Conservation (phyloP, 2,329 filamentous ascomycete genomes). For the Xylaria arbuscula region DNA sequence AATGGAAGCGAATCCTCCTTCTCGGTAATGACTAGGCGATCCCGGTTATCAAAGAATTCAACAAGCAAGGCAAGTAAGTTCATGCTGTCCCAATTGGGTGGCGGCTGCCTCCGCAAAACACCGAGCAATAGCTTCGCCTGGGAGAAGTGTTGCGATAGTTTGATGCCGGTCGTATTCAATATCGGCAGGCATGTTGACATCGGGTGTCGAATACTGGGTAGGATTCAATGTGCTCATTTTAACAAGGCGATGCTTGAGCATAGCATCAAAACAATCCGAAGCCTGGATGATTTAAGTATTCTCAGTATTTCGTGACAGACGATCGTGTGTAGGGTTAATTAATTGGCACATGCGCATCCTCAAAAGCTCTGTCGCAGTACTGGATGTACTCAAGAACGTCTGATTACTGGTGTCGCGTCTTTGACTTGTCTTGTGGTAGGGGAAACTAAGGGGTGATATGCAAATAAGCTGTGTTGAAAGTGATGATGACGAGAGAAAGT, state of each 20-base stretch:
- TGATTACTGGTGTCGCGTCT: conserved; percentile 2
- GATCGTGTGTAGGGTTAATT: conserved; percentile 1
- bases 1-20: conserved; percentile 3
- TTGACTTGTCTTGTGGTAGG: conserved; percentile 2
- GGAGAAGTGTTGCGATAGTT: conserved; percentile 10
- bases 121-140: conserved; percentile 5
- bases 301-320: conserved; percentile 3
- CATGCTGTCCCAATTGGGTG: conserved; percentile 5
- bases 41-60: conserved; percentile 1
- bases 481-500: conserved; percentile 2
- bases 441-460: conserved; percentile 2
- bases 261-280: conserved; percentile 2
- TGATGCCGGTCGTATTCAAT: conserved; percentile 2
- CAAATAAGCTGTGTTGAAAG: conserved; percentile 1
- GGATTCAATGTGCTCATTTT: conserved; percentile 2
- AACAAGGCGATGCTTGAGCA: neutral
- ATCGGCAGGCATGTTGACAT: conserved; percentile 2
- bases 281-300: conserved; percentile 1
- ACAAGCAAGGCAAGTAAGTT: neutral
- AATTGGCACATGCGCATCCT: neutral
- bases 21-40: neutral
- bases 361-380: neutral
- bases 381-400: conserved; percentile 2
- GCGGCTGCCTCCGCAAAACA: conserved; percentile 2
- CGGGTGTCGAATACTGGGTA: neutral